phyloP scores from a whole-genome alignment of 202 grass and related monocot species.

The Setaria italica region DNA sequence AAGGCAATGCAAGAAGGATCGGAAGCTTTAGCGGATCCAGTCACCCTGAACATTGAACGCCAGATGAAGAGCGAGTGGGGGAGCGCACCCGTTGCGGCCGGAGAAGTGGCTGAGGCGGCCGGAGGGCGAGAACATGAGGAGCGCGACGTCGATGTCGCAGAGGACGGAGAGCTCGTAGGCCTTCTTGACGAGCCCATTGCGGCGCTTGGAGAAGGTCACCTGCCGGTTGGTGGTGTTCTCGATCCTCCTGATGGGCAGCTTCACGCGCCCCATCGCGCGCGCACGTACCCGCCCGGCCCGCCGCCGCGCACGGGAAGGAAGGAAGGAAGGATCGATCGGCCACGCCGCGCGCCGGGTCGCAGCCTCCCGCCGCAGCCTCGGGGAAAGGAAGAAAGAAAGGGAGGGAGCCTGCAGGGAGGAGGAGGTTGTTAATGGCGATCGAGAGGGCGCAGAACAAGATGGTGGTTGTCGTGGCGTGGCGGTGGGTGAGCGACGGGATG shows the following conservation, averaged over 20 bases:
- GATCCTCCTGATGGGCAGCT: conserved; percentile 69
- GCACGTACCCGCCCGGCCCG: too few species aligned
- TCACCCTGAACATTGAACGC: background rate
- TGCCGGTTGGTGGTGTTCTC: conserved; percentile 68
- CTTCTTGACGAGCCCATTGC: conserved; percentile 77
- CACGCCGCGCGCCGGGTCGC: background rate
- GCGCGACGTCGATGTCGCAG: conserved; percentile 75
- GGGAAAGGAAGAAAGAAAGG: too few species aligned
- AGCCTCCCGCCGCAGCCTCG: conserved; percentile 45
- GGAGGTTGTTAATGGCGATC: conserved; percentile 36
- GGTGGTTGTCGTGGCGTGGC: too few species aligned
- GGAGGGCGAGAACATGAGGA: conserved; percentile 84
- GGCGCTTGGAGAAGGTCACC: conserved; percentile 82
- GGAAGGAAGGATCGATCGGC: background rate
- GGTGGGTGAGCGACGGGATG: too few species aligned
- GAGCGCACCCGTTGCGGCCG: conserved; percentile 46
- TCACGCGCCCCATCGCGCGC: conserved; percentile 65
- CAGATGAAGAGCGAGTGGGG: too few species aligned
- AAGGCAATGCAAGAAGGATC: background rate
- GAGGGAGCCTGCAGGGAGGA: too few species aligned
- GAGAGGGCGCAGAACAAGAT: conserved; percentile 25
- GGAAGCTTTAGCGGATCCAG: too few species aligned
- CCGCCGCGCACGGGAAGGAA: background rate
- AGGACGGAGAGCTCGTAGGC: conserved; percentile 78
- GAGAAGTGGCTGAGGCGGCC: conserved; percentile 69